phyloP scores from a whole-genome alignment of 208 protist species.

The Leishmania gerbilli region DNA sequence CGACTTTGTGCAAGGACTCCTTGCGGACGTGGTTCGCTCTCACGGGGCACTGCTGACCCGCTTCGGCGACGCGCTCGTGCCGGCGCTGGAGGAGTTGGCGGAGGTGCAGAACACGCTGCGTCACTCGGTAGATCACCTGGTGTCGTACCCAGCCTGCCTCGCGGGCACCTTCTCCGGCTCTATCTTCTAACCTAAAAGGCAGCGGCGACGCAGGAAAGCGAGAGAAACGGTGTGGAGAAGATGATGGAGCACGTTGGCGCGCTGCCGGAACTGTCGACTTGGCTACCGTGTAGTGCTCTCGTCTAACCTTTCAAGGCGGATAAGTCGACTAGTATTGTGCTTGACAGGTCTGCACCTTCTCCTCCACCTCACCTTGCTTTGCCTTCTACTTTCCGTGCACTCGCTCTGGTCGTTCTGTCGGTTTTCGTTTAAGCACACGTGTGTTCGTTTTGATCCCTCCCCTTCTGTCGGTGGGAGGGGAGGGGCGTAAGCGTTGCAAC shows the following conservation, averaged over 20 bases:
- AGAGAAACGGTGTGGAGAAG: background rate
- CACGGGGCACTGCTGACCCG: conserved; percentile 68
- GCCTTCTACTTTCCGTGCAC: conserved; percentile 11
- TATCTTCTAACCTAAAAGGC: conserved; percentile 45
- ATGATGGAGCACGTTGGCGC: background rate
- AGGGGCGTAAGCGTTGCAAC: background rate
- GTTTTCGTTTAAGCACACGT: conserved; percentile 3
- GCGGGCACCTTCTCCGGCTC: conserved; percentile 67
- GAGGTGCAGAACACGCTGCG: conserved; percentile 66
- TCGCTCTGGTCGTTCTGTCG: background rate
- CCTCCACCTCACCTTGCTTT: background rate
- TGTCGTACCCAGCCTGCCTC: conserved; percentile 71
- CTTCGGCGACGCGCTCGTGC: conserved; percentile 47
- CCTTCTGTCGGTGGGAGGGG: background rate
- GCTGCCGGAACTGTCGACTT: background rate
- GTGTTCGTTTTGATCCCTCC: conserved; percentile 10
- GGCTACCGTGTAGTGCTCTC: background rate
- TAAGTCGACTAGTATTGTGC: background rate
- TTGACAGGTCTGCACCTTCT: conserved; percentile 1
- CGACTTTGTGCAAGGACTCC: conserved; percentile 80
- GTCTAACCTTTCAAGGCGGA: background rate
- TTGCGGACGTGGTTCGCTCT: conserved; percentile 67
- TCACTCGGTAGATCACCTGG: conserved; percentile 73
- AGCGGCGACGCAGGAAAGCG: background rate
- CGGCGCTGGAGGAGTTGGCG: conserved; percentile 51